These are phyloP conservation scores for Pharnaceum exiguum DNA, from an alignment of 148 eudicot species.

Conservation along the genomic window DNA sequence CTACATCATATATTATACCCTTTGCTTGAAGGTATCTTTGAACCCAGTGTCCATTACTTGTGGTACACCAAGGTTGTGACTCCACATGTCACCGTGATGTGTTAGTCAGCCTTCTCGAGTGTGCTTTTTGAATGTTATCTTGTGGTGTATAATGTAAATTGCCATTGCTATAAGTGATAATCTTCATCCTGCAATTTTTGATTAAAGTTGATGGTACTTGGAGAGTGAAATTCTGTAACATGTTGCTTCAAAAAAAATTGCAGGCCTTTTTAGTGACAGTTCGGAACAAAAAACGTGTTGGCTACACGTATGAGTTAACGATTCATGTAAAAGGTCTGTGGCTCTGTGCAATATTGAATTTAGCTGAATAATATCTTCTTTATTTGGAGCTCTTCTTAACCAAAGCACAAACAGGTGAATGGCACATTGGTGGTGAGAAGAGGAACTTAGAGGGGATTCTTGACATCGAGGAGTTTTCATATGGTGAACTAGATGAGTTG, in stretches of 20 bases:
- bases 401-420: slow-evolving; percentile 56
- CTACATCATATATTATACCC: too few species aligned
- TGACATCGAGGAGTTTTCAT: slow-evolving; percentile 73
- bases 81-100: too few species aligned
- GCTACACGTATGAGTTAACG: slow-evolving; percentile 84
- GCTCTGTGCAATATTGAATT: neutral
- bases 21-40: too few species aligned
- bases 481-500: slow-evolving; percentile 88
- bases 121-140: too few species aligned
- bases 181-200: neutral
- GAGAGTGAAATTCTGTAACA: neutral
- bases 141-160: too few species aligned
- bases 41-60: too few species aligned
- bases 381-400: neutral
- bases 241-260: slow-evolving; percentile 2
- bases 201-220: neutral
- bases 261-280: slow-evolving; percentile 93
- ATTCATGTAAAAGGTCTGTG: slow-evolving; percentile 69
- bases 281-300: slow-evolving; percentile 94
- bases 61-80: too few species aligned
- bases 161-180: too few species aligned
- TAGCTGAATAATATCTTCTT: neutral
- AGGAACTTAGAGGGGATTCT: slow-evolving; percentile 60
- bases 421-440: slow-evolving; percentile 68
- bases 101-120: too few species aligned